These are phyloP conservation scores for Coemansia sp. DNA, from an alignment of 192 early-diverging fungal genomes.

Conservation along the genomic window DNA sequence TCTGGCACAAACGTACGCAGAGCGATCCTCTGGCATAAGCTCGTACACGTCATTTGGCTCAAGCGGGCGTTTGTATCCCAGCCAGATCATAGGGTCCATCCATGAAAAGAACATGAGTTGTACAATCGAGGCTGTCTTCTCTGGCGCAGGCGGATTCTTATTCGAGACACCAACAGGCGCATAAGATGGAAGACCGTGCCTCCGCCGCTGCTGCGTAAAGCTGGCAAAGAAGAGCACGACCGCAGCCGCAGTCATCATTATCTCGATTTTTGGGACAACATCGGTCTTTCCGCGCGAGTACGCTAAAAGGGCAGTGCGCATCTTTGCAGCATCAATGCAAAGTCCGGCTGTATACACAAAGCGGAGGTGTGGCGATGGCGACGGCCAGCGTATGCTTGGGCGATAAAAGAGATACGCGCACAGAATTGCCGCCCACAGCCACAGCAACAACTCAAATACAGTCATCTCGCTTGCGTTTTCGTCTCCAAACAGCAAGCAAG, in stretches of 20 bases:
- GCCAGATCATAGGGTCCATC: constrained; percentile 63
- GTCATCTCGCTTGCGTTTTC: background rate
- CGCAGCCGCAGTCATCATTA: constrained; percentile 25
- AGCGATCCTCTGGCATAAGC: constrained; percentile 44
- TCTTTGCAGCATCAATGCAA: constrained; percentile 23
- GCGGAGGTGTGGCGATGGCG: constrained; percentile 50
- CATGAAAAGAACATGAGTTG: constrained; percentile 63
- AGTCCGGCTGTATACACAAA: constrained; percentile 35
- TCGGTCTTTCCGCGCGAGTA: constrained; percentile 19
- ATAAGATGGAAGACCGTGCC: constrained; percentile 35
- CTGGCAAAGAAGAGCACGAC: constrained; percentile 29
- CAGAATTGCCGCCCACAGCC: constrained; percentile 37
- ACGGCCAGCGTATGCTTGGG: constrained; percentile 15
- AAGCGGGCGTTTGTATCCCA: constrained; percentile 65
- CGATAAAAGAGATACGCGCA: constrained; percentile 40
- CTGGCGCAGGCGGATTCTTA: constrained; percentile 49
- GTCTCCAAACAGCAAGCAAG: constrained; percentile 6
- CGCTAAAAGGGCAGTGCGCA: constrained; percentile 37
- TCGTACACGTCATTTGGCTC: constrained; percentile 66
- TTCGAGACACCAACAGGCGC: constrained; percentile 14
- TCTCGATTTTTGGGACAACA: constrained; percentile 10
- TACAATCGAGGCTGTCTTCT: constrained; percentile 58
- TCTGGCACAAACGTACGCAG: constrained; percentile 29
- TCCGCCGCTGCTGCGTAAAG: constrained; percentile 48
- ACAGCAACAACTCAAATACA: constrained; percentile 22